Base-by-base conservation (phyloP, 1,139 yeast genomes). In the Candida mesenterica region DNA sequence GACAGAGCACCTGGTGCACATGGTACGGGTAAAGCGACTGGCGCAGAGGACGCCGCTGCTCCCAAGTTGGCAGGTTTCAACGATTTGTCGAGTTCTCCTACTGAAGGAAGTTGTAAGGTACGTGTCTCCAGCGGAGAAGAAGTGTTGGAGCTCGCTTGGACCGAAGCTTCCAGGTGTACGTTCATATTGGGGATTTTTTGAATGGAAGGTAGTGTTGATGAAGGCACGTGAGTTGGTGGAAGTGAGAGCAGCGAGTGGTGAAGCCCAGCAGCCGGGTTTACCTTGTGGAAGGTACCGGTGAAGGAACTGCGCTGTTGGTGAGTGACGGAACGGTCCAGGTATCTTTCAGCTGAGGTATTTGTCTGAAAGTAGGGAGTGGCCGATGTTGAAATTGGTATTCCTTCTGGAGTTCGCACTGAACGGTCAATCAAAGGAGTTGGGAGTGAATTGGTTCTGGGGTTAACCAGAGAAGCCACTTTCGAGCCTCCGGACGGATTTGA, bases 31-130 rank as follows among this genome's bases (percentile, higher is more conserved):
- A n/a, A n/a, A n/a, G n/a, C n/a, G n/a, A n/a, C n/a, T n/a, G n/a
- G n/a, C n/a, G n/a, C n/a, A n/a, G n/a, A n/a, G n/a, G n/a, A n/a
- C n/a, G n/a, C n/a, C n/a, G n/a, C n/a, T n/a, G n/a, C n/a, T n/a
- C n/a, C n/a, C n/a, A n/a, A n/a, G n/a, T 23, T 4, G 39, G 40
- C n/a, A 36, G 33, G 9, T 31, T 57, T 52, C 37, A 66, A 59
- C 20, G 62, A 55, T 36, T 60, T 62, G 37, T 64, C 70, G 30
- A 66, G 54, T 43, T 67, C 72, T 34, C 61, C 59, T 20, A 66
- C 68, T 16, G 65, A 59, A 2, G 71, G 71, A 15, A 62, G 48
- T 31, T 49, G 55, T 16, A 38, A 13, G 15, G 25, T 33, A 27
- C 31, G 13, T 32, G 20, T 22, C 27, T 20, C 26, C 15, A 17